Conservation (phyloP, 176 grass and related monocot species). For the Aegilops sharonensis region DNA sequence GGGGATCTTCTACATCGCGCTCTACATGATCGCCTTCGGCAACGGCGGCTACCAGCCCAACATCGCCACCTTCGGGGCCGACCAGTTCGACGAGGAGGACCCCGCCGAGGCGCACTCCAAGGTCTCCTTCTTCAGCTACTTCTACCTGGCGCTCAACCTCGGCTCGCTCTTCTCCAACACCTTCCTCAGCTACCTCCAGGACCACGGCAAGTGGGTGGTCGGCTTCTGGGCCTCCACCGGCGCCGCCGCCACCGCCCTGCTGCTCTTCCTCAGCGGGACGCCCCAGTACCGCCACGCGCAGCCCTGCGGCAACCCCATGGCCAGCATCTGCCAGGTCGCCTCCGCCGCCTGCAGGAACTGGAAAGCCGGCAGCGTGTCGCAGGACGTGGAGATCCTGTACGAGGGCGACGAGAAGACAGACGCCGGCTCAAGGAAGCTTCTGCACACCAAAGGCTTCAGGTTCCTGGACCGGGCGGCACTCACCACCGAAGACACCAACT, state of each 20-base stretch:
- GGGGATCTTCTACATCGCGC: constrained; percentile 77
- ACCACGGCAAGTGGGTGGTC: constrained; percentile 62
- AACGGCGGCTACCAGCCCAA: constrained; percentile 98
- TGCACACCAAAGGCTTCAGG: constrained; percentile 63
- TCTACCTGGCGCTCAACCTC: constrained; percentile 94
- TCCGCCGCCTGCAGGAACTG: constrained; percentile 65
- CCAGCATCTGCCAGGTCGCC: constrained; percentile 59
- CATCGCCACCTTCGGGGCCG: constrained; percentile 84
- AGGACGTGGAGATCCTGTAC: constrained; percentile 38
- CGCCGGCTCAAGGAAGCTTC: constrained; percentile 38
- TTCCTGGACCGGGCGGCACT: constrained; percentile 80
- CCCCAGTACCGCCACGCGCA: constrained; percentile 53
- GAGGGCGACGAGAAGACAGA: constrained; percentile 47
- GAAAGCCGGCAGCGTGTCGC: constrained; percentile 38
- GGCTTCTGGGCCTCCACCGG: constrained; percentile 80
- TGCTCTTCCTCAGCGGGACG: constrained; percentile 65
- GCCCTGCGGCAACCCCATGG: constrained; percentile 63
- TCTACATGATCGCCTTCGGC: constrained; percentile 90
- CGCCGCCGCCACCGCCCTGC: constrained; percentile 52
- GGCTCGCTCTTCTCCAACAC: constrained; percentile 98
- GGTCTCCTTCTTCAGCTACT: constrained; percentile 97
- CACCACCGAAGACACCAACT: constrained; percentile 12
- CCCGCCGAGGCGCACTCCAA: constrained; percentile 69
- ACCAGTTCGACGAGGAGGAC: constrained; percentile 90
- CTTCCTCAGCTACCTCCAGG: constrained; percentile 83